Evolutionary conservation across 768 basidiomycete genomes (phyloP).

Genomic region (Mycena metata): DNA sequence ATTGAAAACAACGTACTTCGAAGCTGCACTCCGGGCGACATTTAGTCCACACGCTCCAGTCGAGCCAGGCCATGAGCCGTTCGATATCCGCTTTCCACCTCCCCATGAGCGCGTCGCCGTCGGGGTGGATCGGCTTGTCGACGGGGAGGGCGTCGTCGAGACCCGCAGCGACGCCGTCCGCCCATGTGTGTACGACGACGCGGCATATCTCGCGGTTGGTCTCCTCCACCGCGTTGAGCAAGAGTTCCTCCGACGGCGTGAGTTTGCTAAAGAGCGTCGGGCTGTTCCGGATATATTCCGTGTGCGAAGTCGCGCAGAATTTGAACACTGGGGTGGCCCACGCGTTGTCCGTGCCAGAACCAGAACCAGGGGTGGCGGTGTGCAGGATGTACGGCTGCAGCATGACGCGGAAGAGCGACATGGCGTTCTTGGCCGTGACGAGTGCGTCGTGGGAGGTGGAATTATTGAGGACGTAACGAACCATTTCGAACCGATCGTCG

Average conservation of each 20-base stretch:
- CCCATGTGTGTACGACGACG: conserved; percentile 37
- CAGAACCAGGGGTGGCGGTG: conserved; percentile 37
- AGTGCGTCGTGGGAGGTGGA: conserved; percentile 30
- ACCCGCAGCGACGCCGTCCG: conserved; percentile 38
- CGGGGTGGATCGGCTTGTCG: conserved; percentile 9
- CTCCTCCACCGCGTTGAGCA: conserved; percentile 36
- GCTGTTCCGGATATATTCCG: conserved; percentile 39
- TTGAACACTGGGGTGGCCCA: conserved; percentile 55
- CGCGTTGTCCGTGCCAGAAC: conserved; percentile 21
- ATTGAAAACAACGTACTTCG: conserved; percentile 30
- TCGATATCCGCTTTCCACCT: conserved; percentile 33
- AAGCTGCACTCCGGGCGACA: conserved; percentile 41
- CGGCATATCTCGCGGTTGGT: conserved; percentile 43
- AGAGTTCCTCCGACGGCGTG: conserved; percentile 37
- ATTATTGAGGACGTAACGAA: conserved; percentile 54
- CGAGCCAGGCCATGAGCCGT: conserved; percentile 40
- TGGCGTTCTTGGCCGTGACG: conserved; percentile 40
- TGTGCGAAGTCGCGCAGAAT: conserved; percentile 51
- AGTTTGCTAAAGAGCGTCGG: conserved; percentile 30
- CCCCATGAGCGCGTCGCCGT: conserved; percentile 14
- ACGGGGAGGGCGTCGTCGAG: conserved; percentile 32
- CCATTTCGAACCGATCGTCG: conserved; percentile 54
- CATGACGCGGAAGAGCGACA: conserved; percentile 48
- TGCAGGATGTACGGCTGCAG: conserved; percentile 50
- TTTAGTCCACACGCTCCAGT: conserved; percentile 43